Percentiles rank a stretch among this genome's conserved stretches.
Evolutionary conservation across 2,329 filamentous ascomycete genomes (phyloP).

Genomic region (Sporothrix humicola): DNA sequence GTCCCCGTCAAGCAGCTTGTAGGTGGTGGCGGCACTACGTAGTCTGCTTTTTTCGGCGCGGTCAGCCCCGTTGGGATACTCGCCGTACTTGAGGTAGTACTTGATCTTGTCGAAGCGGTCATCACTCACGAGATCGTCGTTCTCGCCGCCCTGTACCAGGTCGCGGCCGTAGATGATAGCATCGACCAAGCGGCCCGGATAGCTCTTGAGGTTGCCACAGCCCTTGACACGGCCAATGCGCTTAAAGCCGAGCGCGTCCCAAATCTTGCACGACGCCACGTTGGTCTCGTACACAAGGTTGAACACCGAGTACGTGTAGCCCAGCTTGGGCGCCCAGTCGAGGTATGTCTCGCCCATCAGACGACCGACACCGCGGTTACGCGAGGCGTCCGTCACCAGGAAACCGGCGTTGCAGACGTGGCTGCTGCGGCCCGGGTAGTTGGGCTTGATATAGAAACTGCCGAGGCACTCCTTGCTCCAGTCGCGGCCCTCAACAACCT

Average conservation of each 20-base stretch:
- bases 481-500: constrained; percentile 65
- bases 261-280: constrained; percentile 85
- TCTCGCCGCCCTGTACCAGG: constrained; percentile 61
- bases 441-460: constrained; percentile 93
- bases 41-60: constrained; percentile 94
- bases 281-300: constrained; percentile 95
- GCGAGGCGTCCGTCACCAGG: constrained; percentile 73
- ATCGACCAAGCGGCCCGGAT: constrained; percentile 71
- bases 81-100: constrained; percentile 92
- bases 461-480: constrained; percentile 84
- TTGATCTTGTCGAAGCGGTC: constrained; percentile 99
- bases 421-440: constrained; percentile 88
- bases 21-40: constrained; percentile 91
- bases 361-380: constrained; percentile 75
- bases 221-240: constrained; percentile 82
- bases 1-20: constrained; percentile 79
- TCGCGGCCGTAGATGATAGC: constrained; percentile 79
- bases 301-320: constrained; percentile 92
- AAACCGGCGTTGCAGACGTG: constrained; percentile 89
- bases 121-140: constrained; percentile 85
- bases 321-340: constrained; percentile 78
- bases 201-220: constrained; percentile 71
- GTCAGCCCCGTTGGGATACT: constrained; percentile 92
- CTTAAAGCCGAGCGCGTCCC: constrained; percentile 92
- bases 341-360: constrained; percentile 79